Evolutionary conservation across 768 basidiomycete genomes (phyloP).

Genomic region (Lepiota brunneoincarnata): DNA sequence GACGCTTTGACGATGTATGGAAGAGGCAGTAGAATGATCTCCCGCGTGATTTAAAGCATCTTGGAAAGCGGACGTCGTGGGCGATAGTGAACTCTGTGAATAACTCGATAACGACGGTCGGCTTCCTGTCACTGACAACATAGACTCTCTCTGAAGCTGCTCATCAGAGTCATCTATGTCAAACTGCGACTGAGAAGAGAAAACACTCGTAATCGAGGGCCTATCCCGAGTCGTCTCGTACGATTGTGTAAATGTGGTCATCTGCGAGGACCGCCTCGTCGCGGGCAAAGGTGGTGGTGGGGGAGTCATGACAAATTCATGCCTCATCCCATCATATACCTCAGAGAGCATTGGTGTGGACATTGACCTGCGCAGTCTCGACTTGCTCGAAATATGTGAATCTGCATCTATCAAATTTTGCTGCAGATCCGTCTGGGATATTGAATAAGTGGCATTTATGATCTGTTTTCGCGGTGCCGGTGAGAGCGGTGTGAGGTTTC

Average conservation of each 20-base stretch:
- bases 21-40: conserved; percentile 18
- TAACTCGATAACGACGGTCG: conserved; percentile 65
- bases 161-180: conserved; percentile 38
- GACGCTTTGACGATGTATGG: conserved; percentile 20
- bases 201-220: conserved; percentile 17
- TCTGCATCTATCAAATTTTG: conserved; percentile 18
- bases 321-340: conserved; percentile 28
- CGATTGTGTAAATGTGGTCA: conserved; percentile 21
- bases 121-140: conserved; percentile 46
- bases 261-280: conserved; percentile 23
- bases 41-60: conserved; percentile 42
- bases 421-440: conserved; percentile 55
- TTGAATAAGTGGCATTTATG: conserved; percentile 47
- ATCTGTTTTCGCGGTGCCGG: conserved; percentile 62
- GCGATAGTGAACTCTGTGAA: conserved; percentile 58
- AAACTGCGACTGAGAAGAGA: conserved; percentile 29
- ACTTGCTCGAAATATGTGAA: conserved; percentile 12
- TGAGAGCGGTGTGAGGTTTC: conserved; percentile 56
- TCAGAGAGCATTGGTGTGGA: conserved; percentile 56
- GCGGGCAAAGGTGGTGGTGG: conserved; percentile 33
- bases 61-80: conserved; percentile 78
- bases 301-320: conserved; percentile 35
- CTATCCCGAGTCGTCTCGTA: conserved; percentile 25
- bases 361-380: conserved; percentile 41
- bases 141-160: conserved; percentile 41